Evolutionary conservation across 306 rosid genomes (phyloP), one percentile per base, ranked within the genome.

Genomic region (Quercus gilva): DNA sequence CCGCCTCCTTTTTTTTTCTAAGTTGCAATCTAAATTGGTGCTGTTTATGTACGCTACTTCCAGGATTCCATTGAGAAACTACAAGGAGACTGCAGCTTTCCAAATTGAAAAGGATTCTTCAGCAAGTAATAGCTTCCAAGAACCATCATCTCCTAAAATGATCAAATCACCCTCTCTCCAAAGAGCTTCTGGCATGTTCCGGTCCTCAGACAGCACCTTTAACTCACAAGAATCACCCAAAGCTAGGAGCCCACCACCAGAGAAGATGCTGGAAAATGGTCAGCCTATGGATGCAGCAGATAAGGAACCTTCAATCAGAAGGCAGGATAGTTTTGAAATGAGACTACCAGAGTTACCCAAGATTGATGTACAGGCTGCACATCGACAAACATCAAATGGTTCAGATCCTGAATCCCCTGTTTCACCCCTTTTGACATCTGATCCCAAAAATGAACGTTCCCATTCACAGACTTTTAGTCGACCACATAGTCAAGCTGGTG

Each of bases 241-340:
- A 76, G 84, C 77, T 61, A 83, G 49, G 78, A 95, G 98, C 78
- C 99, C 99, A n/a, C 97, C 98, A 4, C 86, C 94, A 9, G 99
- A 96, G 85, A 93, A 90, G 87, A 79, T 86, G 85, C 76, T 35
- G 64, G 98, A 93, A 89, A 96, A 96, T 82, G 96, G 96, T 28
- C 98, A 92, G 85, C 55, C 85, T 63, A 41, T 89, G 88, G 97
- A 91, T 82, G 76, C 85, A 55, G 73, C 79, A 28, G 98, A 90
- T 35, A 93, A 91, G 90, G 99, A 96, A 74, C 99, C 96, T 43
- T 75, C 98, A 52, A 96, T 96, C 49, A 88, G 77, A 76, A 86
- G 98, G 90, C 98, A 93, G 85, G 99, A 96, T 83, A 96, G 99
- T 84, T 96, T 96, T 74, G 99, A 96, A 87, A 91, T 90, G 98